phyloP scores from a whole-genome alignment of 768 basidiomycete species.

The Clavaria fumosa region DNA sequence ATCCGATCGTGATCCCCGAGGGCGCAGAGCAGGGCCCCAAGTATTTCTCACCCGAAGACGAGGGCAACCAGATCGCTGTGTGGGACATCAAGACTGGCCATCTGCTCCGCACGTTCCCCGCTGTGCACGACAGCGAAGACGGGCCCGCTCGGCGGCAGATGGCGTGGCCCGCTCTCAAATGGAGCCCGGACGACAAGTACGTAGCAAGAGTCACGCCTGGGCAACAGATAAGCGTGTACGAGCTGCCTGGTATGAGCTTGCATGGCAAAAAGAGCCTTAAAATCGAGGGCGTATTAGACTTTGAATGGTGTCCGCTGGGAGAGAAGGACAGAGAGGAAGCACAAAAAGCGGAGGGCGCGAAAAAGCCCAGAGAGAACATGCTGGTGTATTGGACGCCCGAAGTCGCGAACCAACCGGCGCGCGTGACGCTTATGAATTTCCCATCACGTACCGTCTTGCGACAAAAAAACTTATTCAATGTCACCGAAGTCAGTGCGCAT shows the following conservation, averaged over 20 bases:
- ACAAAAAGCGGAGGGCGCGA: constrained; percentile 37
- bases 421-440: constrained; percentile 85
- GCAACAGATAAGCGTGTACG: constrained; percentile 91
- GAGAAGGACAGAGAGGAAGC: constrained; percentile 75
- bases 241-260: constrained; percentile 85
- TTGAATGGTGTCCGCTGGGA: constrained; percentile 94
- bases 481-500: constrained; percentile 62
- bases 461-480: constrained; percentile 96
- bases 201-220: constrained; percentile 82
- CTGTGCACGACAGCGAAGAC: constrained; percentile 31
- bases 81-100: constrained; percentile 95
- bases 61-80: constrained; percentile 93
- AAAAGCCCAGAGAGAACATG: constrained; percentile 78
- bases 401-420: constrained; percentile 88
- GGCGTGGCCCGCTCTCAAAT: constrained; percentile 93
- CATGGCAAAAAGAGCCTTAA: constrained; percentile 95
- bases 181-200: constrained; percentile 94
- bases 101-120: constrained; percentile 83
- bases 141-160: constrained; percentile 58
- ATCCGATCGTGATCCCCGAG: constrained; percentile 77
- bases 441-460: constrained; percentile 73
- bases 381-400: constrained; percentile 97
- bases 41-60: constrained; percentile 85
- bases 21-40: constrained; percentile 68
- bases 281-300: constrained; percentile 93